Conservation (phyloP, 116 monocot species). For the Dioscorea cayenensis region DNA sequence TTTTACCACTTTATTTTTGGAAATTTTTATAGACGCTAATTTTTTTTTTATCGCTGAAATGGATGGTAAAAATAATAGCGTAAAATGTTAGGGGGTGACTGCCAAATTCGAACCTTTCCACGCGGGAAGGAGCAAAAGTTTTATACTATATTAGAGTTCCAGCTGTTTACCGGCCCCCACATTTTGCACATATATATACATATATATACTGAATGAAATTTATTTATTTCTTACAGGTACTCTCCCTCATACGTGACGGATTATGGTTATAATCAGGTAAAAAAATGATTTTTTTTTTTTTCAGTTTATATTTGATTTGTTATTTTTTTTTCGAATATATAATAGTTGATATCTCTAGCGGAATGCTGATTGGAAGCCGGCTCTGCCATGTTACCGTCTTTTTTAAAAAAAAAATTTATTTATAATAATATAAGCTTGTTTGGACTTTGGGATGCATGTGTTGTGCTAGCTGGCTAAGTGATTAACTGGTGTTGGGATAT, state of each 20-base stretch:
- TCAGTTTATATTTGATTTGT: neutral
- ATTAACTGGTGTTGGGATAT: neutral
- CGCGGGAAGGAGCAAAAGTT: too few relatives aligned
- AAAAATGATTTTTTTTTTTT: neutral
- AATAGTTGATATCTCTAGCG: too few relatives aligned
- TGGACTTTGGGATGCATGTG: too few relatives aligned
- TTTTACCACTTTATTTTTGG: neutral
- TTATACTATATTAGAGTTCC: neutral
- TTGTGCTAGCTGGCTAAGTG: neutral
- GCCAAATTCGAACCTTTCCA: too few relatives aligned
- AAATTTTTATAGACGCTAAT: too few relatives aligned
- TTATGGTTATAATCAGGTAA: slow-evolving; percentile 58
- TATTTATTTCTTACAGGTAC: slow-evolving; percentile 36
- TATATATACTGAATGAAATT: neutral
- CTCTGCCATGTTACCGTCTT: neutral
- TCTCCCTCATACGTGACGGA: slow-evolving; percentile 56
- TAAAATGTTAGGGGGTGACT: too few relatives aligned
- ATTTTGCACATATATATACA: neutral
- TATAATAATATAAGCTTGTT: too few relatives aligned
- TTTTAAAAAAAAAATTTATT: too few relatives aligned
- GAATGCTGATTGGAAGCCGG: neutral
- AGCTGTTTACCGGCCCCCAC: neutral
- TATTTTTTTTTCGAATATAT: neutral
- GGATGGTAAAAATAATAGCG: too few relatives aligned
- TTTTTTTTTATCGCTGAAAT: too few relatives aligned